Evolutionary conservation across 345 rosid genomes (phyloP).

Genomic region (Citrus sinensis): DNA sequence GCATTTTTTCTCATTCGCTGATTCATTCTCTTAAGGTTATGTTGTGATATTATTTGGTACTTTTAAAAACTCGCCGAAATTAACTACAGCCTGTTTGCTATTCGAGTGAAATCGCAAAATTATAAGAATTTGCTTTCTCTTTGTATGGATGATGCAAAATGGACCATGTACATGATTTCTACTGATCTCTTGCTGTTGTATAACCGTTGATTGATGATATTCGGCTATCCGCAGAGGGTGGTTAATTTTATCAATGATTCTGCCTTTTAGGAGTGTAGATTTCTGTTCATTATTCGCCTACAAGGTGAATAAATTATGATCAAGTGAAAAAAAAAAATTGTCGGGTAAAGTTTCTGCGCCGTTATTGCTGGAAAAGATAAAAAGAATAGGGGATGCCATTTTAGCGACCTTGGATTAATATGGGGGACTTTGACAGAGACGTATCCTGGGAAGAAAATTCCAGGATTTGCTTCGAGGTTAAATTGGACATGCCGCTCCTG

Average conservation of each 20-base stretch:
- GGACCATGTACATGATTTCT: not conserved
- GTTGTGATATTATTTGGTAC: not conserved
- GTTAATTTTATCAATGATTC: not conserved
- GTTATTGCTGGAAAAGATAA: too few species aligned
- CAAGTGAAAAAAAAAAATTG: not conserved
- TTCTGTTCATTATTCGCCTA: not conserved
- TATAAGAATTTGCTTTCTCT: not conserved
- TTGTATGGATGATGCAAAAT: not conserved
- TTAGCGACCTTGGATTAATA: not conserved
- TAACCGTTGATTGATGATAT: not conserved
- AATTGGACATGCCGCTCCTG: not conserved
- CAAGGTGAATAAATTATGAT: not conserved
- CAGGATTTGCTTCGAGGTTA: not conserved
- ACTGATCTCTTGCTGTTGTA: not conserved
- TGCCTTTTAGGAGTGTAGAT: not conserved
- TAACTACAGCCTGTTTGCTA: not conserved
- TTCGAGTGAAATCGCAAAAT: not conserved
- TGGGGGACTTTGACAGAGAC: not conserved
- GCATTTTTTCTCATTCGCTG: not conserved
- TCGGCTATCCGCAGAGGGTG: not conserved
- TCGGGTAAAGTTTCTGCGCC: not conserved
- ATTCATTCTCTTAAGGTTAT: constrained; percentile 4
- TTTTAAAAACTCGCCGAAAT: not conserved
- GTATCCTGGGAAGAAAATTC: not conserved
- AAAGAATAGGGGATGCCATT: not conserved